Percentiles rank a stretch among this genome's conserved stretches.
Evolutionary conservation across 805 yeast genomes (phyloP).

Genomic region (Cyberlindnera amylophila): DNA sequence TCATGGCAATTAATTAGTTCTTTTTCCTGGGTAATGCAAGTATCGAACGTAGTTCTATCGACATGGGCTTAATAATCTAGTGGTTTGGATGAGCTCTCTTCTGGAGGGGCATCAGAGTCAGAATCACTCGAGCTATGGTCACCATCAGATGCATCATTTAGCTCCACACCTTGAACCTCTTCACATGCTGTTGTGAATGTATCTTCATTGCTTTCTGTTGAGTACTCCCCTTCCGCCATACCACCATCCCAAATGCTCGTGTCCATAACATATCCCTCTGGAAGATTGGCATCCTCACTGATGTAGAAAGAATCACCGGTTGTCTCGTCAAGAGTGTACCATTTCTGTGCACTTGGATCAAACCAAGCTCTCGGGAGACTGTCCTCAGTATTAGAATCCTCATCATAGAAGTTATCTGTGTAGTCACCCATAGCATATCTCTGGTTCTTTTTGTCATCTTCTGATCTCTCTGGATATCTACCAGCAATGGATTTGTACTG

Average conservation of each 20-base stretch:
- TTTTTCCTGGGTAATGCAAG: too few relatives aligned
- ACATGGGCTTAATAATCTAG: too few relatives aligned
- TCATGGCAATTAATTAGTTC: slow-evolving; percentile 1
- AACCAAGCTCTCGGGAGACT: slow-evolving; percentile 5
- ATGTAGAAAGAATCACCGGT: slow-evolving; percentile 6
- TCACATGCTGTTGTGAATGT: too few relatives aligned
- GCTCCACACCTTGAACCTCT: not conserved
- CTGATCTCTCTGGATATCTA: slow-evolving; percentile 7
- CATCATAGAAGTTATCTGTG: slow-evolving; percentile 10
- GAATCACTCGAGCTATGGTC: not conserved
- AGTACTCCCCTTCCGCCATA: not conserved
- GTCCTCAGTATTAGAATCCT: not conserved
- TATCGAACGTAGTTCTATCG: too few relatives aligned
- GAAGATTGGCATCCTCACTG: slow-evolving; percentile 5
- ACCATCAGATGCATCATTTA: not conserved
- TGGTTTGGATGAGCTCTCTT: slow-evolving; percentile 12
- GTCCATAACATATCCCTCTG: slow-evolving; percentile 1
- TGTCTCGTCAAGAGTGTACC: slow-evolving; percentile 4
- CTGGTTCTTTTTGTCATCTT: not conserved
- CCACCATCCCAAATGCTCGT: not conserved
- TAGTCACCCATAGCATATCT: slow-evolving; percentile 8
- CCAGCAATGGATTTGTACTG: not conserved
- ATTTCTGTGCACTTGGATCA: slow-evolving; percentile 4
- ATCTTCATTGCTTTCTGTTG: too few relatives aligned
- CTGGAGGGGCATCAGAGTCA: slow-evolving; percentile 8